Conservation (phyloP, 2,329 filamentous ascomycete species). For the Hypocreales sp. region DNA sequence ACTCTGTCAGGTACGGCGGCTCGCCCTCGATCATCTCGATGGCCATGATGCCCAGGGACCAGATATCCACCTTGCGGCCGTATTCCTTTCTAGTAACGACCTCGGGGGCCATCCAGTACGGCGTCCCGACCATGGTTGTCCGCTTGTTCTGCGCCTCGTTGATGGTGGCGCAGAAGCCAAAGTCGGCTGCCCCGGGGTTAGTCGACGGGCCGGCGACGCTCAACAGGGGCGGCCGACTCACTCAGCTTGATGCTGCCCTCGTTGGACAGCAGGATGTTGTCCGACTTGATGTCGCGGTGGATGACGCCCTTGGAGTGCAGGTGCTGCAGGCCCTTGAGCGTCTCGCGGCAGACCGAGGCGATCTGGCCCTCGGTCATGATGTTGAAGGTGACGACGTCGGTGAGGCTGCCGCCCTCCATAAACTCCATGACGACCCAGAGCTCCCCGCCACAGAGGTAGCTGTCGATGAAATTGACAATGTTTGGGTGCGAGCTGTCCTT, state of each 20-base stretch:
- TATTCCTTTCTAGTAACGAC: constrained; percentile 97
- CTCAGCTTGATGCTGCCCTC: constrained; percentile 97
- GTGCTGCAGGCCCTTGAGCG: constrained; percentile 80
- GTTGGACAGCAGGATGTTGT: constrained; percentile 87
- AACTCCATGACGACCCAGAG: constrained; percentile 99
- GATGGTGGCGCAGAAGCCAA: constrained; percentile 96
- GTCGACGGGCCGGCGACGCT: background rate
- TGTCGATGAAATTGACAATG: constrained; percentile 99
- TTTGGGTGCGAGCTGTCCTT: constrained; percentile 97
- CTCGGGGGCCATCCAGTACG: constrained; percentile 99
- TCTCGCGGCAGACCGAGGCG: constrained; percentile 88
- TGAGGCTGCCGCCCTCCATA: constrained; percentile 96
- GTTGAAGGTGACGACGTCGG: constrained; percentile 97
- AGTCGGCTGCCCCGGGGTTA: constrained; percentile 53
- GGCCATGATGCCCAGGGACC: constrained; percentile 97
- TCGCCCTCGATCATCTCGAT: constrained; percentile 99
- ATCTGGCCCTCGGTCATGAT: constrained; percentile 99
- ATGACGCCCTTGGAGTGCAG: constrained; percentile 96
- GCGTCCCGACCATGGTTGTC: constrained; percentile 97
- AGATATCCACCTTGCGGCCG: constrained; percentile 95
- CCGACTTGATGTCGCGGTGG: constrained; percentile 96
- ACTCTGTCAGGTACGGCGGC: constrained; percentile 91
- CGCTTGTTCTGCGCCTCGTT: constrained; percentile 95
- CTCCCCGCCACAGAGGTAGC: constrained; percentile 77
- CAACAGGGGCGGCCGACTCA: constrained; percentile 29